phyloP scores from a whole-genome alignment of 116 monocot species.

The Iris pallida region DNA sequence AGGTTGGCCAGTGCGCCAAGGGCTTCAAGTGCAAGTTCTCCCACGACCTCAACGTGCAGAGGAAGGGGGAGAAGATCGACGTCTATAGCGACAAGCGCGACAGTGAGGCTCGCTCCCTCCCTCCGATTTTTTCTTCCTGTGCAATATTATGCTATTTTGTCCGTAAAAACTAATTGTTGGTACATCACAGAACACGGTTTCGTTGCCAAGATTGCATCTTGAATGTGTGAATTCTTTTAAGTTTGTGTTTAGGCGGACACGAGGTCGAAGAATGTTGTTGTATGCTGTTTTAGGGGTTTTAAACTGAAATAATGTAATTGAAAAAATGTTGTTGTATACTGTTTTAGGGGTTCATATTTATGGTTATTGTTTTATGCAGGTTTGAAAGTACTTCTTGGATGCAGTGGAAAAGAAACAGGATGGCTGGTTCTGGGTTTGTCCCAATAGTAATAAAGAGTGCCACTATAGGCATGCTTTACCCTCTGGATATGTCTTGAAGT shows the following conservation, averaged over 20 bases:
- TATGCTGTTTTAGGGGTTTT: too few relatives aligned
- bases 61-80: slow-evolving; percentile 97
- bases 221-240: too few relatives aligned
- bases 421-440: slow-evolving; percentile 99
- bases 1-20: slow-evolving; percentile 86
- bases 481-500: slow-evolving; percentile 91
- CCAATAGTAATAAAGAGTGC: too few relatives aligned
- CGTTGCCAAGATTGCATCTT: too few relatives aligned
- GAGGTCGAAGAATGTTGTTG: too few relatives aligned
- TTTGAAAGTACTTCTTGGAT: slow-evolving; percentile 87
- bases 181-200: neutral
- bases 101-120: slow-evolving; percentile 7
- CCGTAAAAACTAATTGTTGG: neutral
- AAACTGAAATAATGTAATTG: too few relatives aligned
- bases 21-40: slow-evolving; percentile 99
- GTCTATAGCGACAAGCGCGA: slow-evolving; percentile 92
- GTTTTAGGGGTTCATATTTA: too few relatives aligned
- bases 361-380: slow-evolving; percentile 36
- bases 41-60: slow-evolving; percentile 92
- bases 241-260: too few relatives aligned
- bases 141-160: neutral
- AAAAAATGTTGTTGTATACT: too few relatives aligned
- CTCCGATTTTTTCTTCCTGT: neutral
- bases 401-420: slow-evolving; percentile 98
- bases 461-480: slow-evolving; percentile 96